A percentile compares a stretch with the other conserved stretches of the same genome.
Evolutionary conservation across 2,329 filamentous ascomycete genomes (phyloP).

Genomic region (Dendrostoma leiphaemia): DNA sequence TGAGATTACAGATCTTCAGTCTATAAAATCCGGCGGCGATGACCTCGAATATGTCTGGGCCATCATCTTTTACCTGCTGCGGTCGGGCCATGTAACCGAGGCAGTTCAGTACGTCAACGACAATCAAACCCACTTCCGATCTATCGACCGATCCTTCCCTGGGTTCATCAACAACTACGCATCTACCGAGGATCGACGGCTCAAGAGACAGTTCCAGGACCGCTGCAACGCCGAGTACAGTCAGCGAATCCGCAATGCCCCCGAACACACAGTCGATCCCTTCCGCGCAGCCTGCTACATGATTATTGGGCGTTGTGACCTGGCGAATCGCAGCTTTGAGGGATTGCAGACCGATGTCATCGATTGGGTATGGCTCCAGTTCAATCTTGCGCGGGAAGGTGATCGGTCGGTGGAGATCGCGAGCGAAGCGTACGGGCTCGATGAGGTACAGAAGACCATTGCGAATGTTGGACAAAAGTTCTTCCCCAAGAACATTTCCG

Average conservation of each 20-base stretch:
- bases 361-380: conserved; percentile 72
- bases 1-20: conserved; percentile 76
- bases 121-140: conserved; percentile 78
- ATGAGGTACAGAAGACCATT: conserved; percentile 74
- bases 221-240: conserved; percentile 89
- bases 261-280: conserved; percentile 85
- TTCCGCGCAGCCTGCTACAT: conserved; percentile 98
- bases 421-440: conserved; percentile 62
- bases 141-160: conserved; percentile 86
- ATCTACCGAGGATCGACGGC: conserved; percentile 69
- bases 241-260: conserved; percentile 78
- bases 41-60: conserved; percentile 90
- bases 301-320: conserved; percentile 79
- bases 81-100: conserved; percentile 80
- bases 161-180: conserved; percentile 86
- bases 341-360: conserved; percentile 63
- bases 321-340: conserved; percentile 62
- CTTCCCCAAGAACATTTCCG: conserved; percentile 78
- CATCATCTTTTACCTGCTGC: conserved; percentile 85
- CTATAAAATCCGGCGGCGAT: conserved; percentile 34
- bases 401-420: conserved; percentile 64
- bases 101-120: conserved; percentile 82
- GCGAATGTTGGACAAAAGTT: conserved; percentile 87
- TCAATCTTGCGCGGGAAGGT: conserved; percentile 66
- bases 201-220: conserved; percentile 77